Percentiles rank a stretch among this genome's conserved stretches.
phyloP scores from a whole-genome alignment of 2,329 filamentous ascomycete genomes.

The Corinectria fuckeliana region DNA sequence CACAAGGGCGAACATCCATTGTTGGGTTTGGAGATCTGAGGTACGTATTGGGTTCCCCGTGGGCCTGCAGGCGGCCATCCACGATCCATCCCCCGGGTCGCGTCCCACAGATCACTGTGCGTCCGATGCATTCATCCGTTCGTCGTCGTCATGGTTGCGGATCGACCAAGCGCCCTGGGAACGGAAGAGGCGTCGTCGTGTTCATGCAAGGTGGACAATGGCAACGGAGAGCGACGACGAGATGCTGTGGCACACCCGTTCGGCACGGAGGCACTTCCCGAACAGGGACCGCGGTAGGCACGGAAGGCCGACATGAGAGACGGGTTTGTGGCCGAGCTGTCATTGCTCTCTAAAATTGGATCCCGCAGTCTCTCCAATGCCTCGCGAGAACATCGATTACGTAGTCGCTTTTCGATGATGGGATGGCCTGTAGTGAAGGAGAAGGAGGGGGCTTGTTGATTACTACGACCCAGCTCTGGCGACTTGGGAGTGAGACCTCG shows the following conservation, averaged over 20 bases:
- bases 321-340: slow-evolving; percentile 6
- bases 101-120: slow-evolving; percentile 28
- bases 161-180: slow-evolving; percentile 1
- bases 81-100: slow-evolving; percentile 11
- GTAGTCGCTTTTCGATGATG: slow-evolving; percentile 1
- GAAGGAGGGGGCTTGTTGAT: no score
- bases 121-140: slow-evolving; percentile 21
- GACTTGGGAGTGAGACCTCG: slow-evolving; percentile 20
- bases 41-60: slow-evolving; percentile 2
- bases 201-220: background rate
- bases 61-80: slow-evolving; percentile 2
- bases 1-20: background rate
- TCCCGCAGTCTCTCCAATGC: slow-evolving; percentile 15
- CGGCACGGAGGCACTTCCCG: background rate
- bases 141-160: slow-evolving; percentile 4
- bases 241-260: background rate
- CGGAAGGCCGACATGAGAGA: background rate
- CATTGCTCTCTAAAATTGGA: slow-evolving; percentile 20
- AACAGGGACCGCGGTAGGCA: background rate
- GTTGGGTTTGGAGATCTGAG: slow-evolving; percentile 17
- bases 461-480: background rate
- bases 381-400: background rate
- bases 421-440: background rate
- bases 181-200: slow-evolving; percentile 11
- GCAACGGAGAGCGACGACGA: background rate